phyloP scores from a whole-genome alignment of 257 asterid species.

The Solanum pinnatisectum region DNA sequence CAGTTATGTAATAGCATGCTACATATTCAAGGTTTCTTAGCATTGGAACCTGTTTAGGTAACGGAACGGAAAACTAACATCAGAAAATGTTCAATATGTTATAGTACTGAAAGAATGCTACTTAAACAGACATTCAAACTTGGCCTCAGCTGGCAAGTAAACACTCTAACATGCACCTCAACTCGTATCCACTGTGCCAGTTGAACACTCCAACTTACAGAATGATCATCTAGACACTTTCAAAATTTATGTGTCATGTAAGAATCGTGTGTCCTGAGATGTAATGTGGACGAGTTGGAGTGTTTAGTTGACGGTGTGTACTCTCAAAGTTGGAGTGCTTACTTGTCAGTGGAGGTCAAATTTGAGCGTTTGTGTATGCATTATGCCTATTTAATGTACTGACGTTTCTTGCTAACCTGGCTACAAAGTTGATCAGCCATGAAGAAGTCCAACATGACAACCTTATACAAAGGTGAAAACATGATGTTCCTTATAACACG shows the following conservation, averaged over 20 bases:
- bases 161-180: not conserved
- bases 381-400: not conserved
- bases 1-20: conserved; percentile 80
- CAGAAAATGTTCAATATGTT: not conserved
- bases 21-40: conserved; percentile 63
- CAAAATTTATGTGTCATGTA: accelerated
- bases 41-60: conserved; percentile 58
- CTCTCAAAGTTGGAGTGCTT: not conserved
- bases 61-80: not conserved
- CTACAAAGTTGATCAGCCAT: conserved; percentile 98
- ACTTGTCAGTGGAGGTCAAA: not conserved
- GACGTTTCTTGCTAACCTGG: conserved; percentile 40
- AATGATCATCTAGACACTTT: not conserved
- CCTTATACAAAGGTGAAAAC: conserved; percentile 79
- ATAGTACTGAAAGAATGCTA: not conserved
- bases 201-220: not conserved
- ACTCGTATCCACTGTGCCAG: not conserved
- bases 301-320: not conserved
- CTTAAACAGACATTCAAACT: not conserved
- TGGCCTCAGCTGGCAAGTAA: not conserved
- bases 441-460: conserved; percentile 89
- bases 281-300: accelerated
- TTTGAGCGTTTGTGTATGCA: not conserved
- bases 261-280: accelerated
- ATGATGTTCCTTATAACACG: conserved; percentile 59